Evolutionary conservation across 331 rosid species (phyloP).

Genomic region (Quercus tomentella): DNA sequence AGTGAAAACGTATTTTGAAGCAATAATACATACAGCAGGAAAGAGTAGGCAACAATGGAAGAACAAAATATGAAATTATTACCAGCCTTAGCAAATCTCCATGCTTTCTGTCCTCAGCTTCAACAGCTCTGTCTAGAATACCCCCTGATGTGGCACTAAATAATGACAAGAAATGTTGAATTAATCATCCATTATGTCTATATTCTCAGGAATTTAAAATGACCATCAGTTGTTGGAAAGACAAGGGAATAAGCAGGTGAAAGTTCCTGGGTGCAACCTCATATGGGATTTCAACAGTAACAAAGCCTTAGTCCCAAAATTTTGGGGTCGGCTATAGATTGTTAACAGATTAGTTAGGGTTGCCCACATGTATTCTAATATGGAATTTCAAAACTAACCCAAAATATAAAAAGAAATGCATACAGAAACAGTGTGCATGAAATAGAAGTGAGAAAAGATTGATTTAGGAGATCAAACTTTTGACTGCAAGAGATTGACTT

Average conservation of each 20-base stretch:
- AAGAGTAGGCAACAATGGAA: constrained; percentile 9
- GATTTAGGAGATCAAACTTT: neutral
- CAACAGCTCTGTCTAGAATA: constrained; percentile 92
- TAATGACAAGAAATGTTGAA: constrained; percentile 20
- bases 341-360: too few species aligned
- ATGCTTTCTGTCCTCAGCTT: constrained; percentile 93
- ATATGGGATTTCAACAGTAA: neutral
- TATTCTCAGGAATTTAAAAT: neutral
- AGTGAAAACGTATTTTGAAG: neutral
- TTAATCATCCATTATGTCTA: neutral
- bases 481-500: neutral
- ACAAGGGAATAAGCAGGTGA: neutral
- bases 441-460: neutral
- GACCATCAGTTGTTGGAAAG: neutral
- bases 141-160: constrained; percentile 97
- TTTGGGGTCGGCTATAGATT: too few species aligned
- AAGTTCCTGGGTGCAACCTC: neutral
- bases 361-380: neutral
- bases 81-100: constrained; percentile 98
- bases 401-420: neutral
- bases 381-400: neutral
- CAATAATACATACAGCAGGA: neutral
- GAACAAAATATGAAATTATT: constrained; percentile 16
- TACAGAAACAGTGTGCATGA: neutral
- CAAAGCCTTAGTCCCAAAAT: too few species aligned